phyloP scores from a whole-genome alignment of 441 rosid genomes.

The Eruca vesicaria region DNA sequence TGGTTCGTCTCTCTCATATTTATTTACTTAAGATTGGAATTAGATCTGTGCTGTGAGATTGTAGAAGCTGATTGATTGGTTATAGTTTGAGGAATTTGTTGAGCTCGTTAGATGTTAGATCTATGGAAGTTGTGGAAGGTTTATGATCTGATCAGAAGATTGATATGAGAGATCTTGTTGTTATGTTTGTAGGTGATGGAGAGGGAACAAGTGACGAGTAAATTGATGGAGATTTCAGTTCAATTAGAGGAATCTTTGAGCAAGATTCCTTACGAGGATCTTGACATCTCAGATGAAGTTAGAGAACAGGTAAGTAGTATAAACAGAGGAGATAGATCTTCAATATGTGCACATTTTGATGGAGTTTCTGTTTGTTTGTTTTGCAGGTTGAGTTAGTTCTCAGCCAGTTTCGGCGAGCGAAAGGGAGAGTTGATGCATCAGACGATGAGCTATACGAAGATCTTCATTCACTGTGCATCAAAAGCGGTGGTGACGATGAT shows the following conservation, averaged over 20 bases:
- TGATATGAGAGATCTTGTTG: constrained; percentile 17
- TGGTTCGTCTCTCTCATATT: constrained; percentile 25
- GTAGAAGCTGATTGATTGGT: neutral
- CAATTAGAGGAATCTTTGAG: constrained; percentile 73
- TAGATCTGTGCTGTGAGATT: constrained; percentile 30
- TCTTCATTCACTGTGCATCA: constrained; percentile 61
- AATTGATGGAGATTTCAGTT: constrained; percentile 63
- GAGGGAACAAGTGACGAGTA: constrained; percentile 70
- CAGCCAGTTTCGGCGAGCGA: constrained; percentile 83
- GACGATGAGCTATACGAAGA: constrained; percentile 63
- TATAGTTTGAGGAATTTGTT: too few relatives aligned
- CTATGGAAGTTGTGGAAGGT: too few relatives aligned
- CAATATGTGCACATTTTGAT: constrained; percentile 2
- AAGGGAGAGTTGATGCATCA: constrained; percentile 71
- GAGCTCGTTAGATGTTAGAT: neutral
- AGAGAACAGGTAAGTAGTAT: constrained; percentile 78
- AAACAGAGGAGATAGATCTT: neutral
- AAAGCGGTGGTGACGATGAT: constrained; percentile 43
- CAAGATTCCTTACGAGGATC: constrained; percentile 60
- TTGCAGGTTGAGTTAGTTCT: constrained; percentile 84
- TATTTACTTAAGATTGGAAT: neutral
- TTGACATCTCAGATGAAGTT: constrained; percentile 91
- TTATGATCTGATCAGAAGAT: too few relatives aligned
- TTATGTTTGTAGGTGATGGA: constrained; percentile 65
- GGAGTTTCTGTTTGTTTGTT: constrained; percentile 3